Evolutionary conservation across 2,329 filamentous ascomycete genomes (phyloP).

Genomic region (Exophiala viscosa): DNA sequence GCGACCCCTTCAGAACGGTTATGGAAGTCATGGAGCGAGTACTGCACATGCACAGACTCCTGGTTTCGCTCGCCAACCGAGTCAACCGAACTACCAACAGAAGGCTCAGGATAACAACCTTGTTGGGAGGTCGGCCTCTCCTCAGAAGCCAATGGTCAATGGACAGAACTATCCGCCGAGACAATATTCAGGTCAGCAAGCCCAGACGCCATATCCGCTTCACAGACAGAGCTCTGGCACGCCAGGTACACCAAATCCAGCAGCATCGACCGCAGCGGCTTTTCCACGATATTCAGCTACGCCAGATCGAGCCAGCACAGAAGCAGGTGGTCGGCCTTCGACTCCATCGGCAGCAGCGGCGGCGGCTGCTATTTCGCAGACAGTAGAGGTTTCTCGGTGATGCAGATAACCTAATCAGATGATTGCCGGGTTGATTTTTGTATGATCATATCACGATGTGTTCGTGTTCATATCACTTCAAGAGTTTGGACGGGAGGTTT

Average conservation of each 20-base stretch:
- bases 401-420: neutral
- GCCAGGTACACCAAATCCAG: slow-evolving; percentile 7
- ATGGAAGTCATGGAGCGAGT: slow-evolving; percentile 11
- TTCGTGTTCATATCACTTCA: too few species aligned
- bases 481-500: too few species aligned
- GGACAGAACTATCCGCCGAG: slow-evolving; percentile 20
- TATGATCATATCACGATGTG: too few species aligned
- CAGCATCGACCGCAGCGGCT: neutral
- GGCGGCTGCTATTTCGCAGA: slow-evolving; percentile 5
- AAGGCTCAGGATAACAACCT: slow-evolving; percentile 27
- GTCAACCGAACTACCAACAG: slow-evolving; percentile 31
- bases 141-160: slow-evolving; percentile 25
- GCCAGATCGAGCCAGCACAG: neutral
- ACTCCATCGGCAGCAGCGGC: neutral
- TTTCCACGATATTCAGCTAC: slow-evolving; percentile 8
- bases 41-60: slow-evolving; percentile 22
- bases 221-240: slow-evolving; percentile 16
- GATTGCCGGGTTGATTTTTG: too few species aligned
- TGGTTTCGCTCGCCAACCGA: slow-evolving; percentile 23
- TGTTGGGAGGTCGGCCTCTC: slow-evolving; percentile 17
- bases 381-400: slow-evolving; percentile 19
- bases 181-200: slow-evolving; percentile 9
- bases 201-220: slow-evolving; percentile 12
- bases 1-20: slow-evolving; percentile 38
- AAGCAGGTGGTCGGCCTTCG: neutral